Conservation (phyloP, 164 flowering plant species). For the Sextonia rubra region DNA sequence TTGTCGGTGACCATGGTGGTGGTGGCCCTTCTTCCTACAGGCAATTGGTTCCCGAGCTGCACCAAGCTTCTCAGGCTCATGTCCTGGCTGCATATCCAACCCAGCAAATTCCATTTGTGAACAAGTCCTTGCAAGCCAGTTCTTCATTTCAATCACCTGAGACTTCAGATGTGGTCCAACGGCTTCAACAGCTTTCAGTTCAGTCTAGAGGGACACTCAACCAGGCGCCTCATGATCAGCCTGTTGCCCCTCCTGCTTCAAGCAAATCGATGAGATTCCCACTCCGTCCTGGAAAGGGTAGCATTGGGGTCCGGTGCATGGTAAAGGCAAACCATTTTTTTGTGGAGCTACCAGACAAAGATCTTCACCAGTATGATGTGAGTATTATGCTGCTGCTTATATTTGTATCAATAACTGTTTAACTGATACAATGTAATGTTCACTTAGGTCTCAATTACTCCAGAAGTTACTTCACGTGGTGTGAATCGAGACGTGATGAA, state of each 20-base stretch:
- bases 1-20: slow-evolving; percentile 27
- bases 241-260: slow-evolving; percentile 27
- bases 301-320: slow-evolving; percentile 47
- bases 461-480: slow-evolving; percentile 80
- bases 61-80: slow-evolving; percentile 54
- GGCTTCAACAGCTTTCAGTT: slow-evolving; percentile 30
- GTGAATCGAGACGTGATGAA: slow-evolving; percentile 82
- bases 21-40: slow-evolving; percentile 42
- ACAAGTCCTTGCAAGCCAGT: slow-evolving; percentile 36
- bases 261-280: slow-evolving; percentile 70
- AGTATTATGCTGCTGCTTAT: slow-evolving; percentile 11
- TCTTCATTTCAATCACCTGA: slow-evolving; percentile 16
- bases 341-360: slow-evolving; percentile 76
- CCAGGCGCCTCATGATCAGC: slow-evolving; percentile 25
- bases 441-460: slow-evolving; percentile 77
- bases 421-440: not conserved
- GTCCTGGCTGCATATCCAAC: slow-evolving; percentile 33
- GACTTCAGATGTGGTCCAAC: slow-evolving; percentile 24
- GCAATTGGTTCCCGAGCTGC: slow-evolving; percentile 69
- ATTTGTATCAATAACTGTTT: not conserved
- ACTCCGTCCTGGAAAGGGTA: slow-evolving; percentile 71
- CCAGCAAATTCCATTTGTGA: slow-evolving; percentile 27
- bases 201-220: slow-evolving; percentile 1
- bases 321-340: slow-evolving; percentile 85
- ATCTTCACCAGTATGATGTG: slow-evolving; percentile 84